Conservation (phyloP, 352 stramenopile genomes). For the Pythium brachiatum region DNA sequence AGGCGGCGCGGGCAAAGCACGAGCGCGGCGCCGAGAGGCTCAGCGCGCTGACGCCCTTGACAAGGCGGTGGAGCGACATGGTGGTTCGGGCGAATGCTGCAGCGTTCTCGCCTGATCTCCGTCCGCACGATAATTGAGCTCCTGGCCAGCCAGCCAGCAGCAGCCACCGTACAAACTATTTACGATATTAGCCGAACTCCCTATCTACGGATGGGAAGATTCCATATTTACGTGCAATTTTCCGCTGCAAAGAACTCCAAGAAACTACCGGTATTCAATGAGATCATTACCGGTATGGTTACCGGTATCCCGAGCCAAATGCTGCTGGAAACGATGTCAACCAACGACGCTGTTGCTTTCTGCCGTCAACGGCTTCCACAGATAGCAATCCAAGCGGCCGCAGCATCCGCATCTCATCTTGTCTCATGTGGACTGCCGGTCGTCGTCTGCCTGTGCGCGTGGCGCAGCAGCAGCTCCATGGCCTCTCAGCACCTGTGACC, state of each 20-base stretch:
- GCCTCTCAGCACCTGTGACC: conserved; percentile 6
- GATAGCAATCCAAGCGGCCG: not conserved
- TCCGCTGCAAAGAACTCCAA: not conserved
- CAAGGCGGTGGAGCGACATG: conserved; percentile 47
- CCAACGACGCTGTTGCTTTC: conserved; percentile 16
- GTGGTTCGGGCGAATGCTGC: not conserved
- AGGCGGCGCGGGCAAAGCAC: conserved; percentile 32
- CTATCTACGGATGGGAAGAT: not conserved
- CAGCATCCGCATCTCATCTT: conserved; percentile 9
- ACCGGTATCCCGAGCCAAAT: conserved; percentile 11
- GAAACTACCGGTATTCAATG: too few species aligned
- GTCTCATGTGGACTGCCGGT: conserved; percentile 26
- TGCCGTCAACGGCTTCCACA: conserved; percentile 6
- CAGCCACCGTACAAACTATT: conserved; percentile 7
- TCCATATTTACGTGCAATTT: not conserved
- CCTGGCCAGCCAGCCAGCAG: conserved; percentile 15
- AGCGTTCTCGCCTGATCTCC: conserved; percentile 2
- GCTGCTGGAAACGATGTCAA: conserved; percentile 11
- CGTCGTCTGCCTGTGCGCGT: conserved; percentile 22
- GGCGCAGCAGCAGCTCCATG: conserved; percentile 9
- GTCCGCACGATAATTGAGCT: conserved; percentile 17
- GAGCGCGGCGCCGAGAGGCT: conserved; percentile 42
- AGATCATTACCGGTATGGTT: too few species aligned
- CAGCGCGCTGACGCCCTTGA: conserved; percentile 55
- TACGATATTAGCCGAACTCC: conserved; percentile 8